Evolutionary conservation across 768 basidiomycete species (phyloP), one percentile per base, ranked within the genome.

Genomic region (Termitomyces sp.): DNA sequence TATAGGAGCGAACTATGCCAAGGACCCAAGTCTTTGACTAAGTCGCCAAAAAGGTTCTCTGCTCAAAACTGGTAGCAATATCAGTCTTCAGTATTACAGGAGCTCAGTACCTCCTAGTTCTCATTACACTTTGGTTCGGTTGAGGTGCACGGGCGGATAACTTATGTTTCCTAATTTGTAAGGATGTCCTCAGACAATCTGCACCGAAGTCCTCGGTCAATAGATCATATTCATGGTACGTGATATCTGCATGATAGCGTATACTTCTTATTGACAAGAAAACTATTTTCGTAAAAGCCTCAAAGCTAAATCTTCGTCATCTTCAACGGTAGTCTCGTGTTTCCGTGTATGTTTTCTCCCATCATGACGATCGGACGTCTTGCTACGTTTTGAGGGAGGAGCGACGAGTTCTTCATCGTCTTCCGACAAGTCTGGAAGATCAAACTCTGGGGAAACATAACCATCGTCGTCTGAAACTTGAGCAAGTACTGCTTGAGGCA

Each of bases 401-500:
- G 74, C 56, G 59, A 58, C 74, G 67, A 61, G 57, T 8, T 74
- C 74, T 21, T 75, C 67, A 3, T 68, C 66, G 15, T 57, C 66
- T 55, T 50, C 56, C 12, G 52, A 45, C 22, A 41, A 7, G 21
- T 56, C 28, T 62, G 68, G 26, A 65, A 85, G 60, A 58, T 85
- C 81, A 60, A 91, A 88, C 38, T 82, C 80, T 1, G 88, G 90
- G 1, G 84, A 86, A 10, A 83, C 78, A 66, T 88, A 87, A 0
- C 87, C 87, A 61, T 87, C 85, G 56, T 80, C 81, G 9, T 65
- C 64, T 1, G 62, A 49, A 17, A 62, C 68, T 2, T 65, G 74
- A 22, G 70, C 64, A 19, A 72, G 71, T 17, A 74, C 71, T 37
- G 78, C 62, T 5, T 47, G 53, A 21, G 38, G 28, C 8, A 40